phyloP scores from a whole-genome alignment of 2,329 filamentous ascomycete species.

The Westerdykella sp. region DNA sequence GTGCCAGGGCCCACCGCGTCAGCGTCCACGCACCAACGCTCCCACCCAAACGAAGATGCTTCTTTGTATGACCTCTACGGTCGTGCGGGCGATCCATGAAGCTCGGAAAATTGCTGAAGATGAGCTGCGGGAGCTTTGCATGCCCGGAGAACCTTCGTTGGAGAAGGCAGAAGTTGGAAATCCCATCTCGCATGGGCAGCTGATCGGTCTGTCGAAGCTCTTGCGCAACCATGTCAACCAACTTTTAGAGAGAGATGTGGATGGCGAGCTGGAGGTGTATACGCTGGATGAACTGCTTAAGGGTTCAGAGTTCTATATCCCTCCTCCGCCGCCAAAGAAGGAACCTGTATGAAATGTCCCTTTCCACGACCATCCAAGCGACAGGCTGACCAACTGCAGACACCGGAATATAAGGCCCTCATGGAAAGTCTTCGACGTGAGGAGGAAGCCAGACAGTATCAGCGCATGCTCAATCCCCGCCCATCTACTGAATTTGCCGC shows the following conservation, averaged over 20 bases:
- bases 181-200: slow-evolving; percentile 65
- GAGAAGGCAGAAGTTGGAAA: slow-evolving; percentile 51
- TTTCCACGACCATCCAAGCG: not conserved
- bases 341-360: slow-evolving; percentile 56
- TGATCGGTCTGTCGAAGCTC: slow-evolving; percentile 56
- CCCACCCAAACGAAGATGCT: slow-evolving; percentile 56
- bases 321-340: slow-evolving; percentile 74
- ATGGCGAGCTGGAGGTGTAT: slow-evolving; percentile 3
- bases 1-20: not conserved
- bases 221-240: slow-evolving; percentile 37
- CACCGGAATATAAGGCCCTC: slow-evolving; percentile 74
- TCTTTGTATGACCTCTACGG: slow-evolving; percentile 66
- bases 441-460: slow-evolving; percentile 76
- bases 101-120: slow-evolving; percentile 17
- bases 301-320: slow-evolving; percentile 65
- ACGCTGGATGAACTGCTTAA: slow-evolving; percentile 65
- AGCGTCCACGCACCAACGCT: not conserved
- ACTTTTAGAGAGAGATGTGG: not conserved
- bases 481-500: slow-evolving; percentile 43
- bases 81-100: slow-evolving; percentile 55
- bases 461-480: slow-evolving; percentile 67
- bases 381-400: slow-evolving; percentile 42
- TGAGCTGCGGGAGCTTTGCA: slow-evolving; percentile 18
- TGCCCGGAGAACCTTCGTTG: slow-evolving; percentile 46
- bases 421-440: slow-evolving; percentile 80